These are phyloP conservation scores for Musa troglodytarum DNA, from an alignment of 176 grass and related monocot species.

Conservation along the genomic window DNA sequence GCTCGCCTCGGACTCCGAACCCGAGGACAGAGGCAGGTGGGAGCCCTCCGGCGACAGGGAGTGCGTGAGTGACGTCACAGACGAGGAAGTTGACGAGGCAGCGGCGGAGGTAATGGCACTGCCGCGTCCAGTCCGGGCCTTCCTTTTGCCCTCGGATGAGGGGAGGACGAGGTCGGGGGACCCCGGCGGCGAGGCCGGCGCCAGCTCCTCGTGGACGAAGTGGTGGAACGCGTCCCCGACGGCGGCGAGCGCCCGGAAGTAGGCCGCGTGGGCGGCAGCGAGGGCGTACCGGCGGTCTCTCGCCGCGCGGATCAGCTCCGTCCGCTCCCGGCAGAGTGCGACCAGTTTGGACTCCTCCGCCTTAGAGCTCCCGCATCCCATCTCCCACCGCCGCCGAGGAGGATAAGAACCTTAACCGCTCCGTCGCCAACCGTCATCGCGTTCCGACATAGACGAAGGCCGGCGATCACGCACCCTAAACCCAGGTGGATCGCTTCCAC, in stretches of 20 bases:
- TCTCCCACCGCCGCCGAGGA: slow-evolving; percentile 12
- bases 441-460: not conserved
- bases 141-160: slow-evolving; percentile 41
- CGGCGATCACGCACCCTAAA: not conserved
- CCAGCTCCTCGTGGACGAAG: slow-evolving; percentile 55
- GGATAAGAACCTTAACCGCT: slow-evolving; percentile 18
- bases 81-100: slow-evolving; percentile 37
- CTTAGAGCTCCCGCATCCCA: slow-evolving; percentile 15
- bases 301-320: slow-evolving; percentile 47
- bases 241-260: slow-evolving; percentile 49
- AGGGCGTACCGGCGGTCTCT: slow-evolving; percentile 44
- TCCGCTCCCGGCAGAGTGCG: slow-evolving; percentile 55
- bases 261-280: slow-evolving; percentile 64
- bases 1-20: slow-evolving; percentile 3
- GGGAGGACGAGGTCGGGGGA: slow-evolving; percentile 68
- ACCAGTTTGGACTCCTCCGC: slow-evolving; percentile 23
- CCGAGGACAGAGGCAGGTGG: slow-evolving; percentile 14
- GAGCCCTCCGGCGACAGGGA: slow-evolving; percentile 47
- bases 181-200: slow-evolving; percentile 1
- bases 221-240: slow-evolving; percentile 52
- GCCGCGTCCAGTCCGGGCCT: not conserved
- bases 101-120: not conserved
- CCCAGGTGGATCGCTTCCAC: not conserved
- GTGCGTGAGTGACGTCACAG: slow-evolving; percentile 65
- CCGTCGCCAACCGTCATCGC: not conserved